Percentiles rank a stretch among this genome's conserved stretches.
phyloP scores from a whole-genome alignment of 2,329 filamentous ascomycete genomes.

The Fusarium sp. region DNA sequence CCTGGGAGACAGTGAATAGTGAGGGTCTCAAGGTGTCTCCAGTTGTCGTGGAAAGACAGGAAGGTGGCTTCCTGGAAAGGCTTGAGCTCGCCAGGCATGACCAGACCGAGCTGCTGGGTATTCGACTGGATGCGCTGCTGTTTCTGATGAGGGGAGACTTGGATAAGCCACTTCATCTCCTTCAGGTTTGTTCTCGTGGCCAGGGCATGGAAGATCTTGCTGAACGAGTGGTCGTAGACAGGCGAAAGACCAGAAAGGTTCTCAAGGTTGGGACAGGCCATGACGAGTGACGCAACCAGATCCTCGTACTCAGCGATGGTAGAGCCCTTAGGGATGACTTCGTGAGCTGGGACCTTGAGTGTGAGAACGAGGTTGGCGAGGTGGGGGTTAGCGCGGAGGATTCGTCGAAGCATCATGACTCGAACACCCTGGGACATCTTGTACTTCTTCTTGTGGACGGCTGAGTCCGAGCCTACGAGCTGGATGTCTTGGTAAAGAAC shows the following conservation, averaged over 20 bases:
- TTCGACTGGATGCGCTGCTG: constrained; percentile 48
- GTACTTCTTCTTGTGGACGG: constrained; percentile 66
- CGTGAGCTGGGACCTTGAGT: constrained; percentile 64
- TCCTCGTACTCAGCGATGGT: constrained; percentile 65
- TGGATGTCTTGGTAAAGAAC: constrained; percentile 70
- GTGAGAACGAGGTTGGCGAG: constrained; percentile 67
- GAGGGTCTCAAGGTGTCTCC: constrained; percentile 66
- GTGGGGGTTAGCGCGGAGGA: constrained; percentile 64
- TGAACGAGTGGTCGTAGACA: constrained; percentile 67
- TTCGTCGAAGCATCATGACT: constrained; percentile 67
- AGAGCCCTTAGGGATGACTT: constrained; percentile 52
- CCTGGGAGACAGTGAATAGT: constrained; percentile 70
- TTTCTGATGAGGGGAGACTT: constrained; percentile 48
- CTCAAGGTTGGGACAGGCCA: constrained; percentile 74
- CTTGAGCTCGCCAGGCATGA: constrained; percentile 48
- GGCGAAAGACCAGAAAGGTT: constrained; percentile 66
- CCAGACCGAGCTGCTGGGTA: constrained; percentile 48
- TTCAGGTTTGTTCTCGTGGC: constrained; percentile 66
- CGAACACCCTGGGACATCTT: constrained; percentile 65
- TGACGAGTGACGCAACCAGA: constrained; percentile 69
- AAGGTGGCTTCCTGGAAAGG: constrained; percentile 57
- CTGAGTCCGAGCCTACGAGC: constrained; percentile 67
- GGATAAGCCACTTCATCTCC: constrained; percentile 70
- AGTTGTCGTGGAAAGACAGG: constrained; percentile 64
- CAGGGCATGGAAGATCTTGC: constrained; percentile 68